phyloP scores from a whole-genome alignment of 257 asterid genomes.

The Solanum virginianum region DNA sequence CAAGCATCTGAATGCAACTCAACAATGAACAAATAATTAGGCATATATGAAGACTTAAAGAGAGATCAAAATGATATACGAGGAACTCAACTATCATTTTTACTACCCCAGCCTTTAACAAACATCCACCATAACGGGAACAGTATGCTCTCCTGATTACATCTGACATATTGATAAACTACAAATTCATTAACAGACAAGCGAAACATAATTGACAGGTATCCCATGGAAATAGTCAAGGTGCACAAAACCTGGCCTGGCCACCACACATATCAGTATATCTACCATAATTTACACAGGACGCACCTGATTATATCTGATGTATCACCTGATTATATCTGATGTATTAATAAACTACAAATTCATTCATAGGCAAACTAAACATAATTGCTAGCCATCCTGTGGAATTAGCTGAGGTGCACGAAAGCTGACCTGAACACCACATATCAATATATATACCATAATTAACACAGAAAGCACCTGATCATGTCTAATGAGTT shows the following conservation, averaged over 20 bases:
- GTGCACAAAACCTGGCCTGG: not conserved
- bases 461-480: not conserved
- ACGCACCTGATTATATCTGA: not conserved
- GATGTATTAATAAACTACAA: not conserved
- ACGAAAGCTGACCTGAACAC: rapidly evolving
- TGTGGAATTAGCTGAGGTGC: not conserved
- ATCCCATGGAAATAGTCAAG: not conserved
- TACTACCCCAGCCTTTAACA: not conserved
- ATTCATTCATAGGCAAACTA: not conserved
- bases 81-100: not conserved
- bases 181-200: not conserved
- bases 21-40: not conserved
- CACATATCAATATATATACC: not conserved
- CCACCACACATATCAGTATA: not conserved
- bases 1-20: not conserved
- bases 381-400: not conserved
- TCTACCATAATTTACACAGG: not conserved
- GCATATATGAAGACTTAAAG: not conserved
- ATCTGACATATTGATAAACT: not conserved
- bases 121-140: not conserved
- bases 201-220: not conserved
- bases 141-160: not conserved
- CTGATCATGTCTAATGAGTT: not conserved
- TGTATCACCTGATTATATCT: not conserved
- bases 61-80: not conserved